Base-by-base conservation (phyloP, 2,329 filamentous ascomycete species). In the Diaporthe longicolla region DNA sequence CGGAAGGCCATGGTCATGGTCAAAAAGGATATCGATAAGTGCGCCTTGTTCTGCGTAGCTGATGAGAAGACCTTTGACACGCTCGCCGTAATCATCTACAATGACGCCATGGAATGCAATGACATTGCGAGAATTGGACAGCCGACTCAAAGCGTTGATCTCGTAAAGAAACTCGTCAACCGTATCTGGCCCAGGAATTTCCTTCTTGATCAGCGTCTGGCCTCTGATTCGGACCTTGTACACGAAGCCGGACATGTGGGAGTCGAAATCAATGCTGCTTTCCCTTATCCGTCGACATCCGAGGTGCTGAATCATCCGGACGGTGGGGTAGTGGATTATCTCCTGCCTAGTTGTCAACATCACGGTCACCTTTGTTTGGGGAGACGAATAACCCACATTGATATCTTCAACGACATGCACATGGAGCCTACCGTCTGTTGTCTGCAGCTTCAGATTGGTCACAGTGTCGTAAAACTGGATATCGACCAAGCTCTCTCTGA, bases 321-420 rank as follows among this genome's bases (percentile, higher is more conserved):
- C 85, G 0, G 91, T 89, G 4, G 97, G 97, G 80, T 96, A 98
- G 13, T 91, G 89, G 73, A 99, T 97, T 74, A 97, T 97, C 85
- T 99, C 97, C 86, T 91, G 37, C 15, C 6, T 43, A 10, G 54
- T 2, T 66, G 24, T 63, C 21, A 75, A 50, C 29, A 75, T 59
- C 40, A 61, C n/a, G 7, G 70, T 48, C 29, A n/a, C 19, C 45
- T 58, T 15, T 24, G 21, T 61, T 52, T 65, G 63, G 61, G 48
- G 50, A 59, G 59, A 40, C 45, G 63, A 32, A 4, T 29, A 37
- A 87, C 89, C 78, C 79, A 91, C 89, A 81, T 97, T 97, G 65
- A 95, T 90, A 81, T 99, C 97, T 83, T 99, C 96, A n/a, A 97
- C 95, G 70, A 99, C 97, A 82, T 98, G 97, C 9, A 99, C 95